Evolutionary conservation across 257 asterid genomes (phyloP), one percentile per base, ranked within the genome.

Genomic region (Gentiana dahurica): DNA sequence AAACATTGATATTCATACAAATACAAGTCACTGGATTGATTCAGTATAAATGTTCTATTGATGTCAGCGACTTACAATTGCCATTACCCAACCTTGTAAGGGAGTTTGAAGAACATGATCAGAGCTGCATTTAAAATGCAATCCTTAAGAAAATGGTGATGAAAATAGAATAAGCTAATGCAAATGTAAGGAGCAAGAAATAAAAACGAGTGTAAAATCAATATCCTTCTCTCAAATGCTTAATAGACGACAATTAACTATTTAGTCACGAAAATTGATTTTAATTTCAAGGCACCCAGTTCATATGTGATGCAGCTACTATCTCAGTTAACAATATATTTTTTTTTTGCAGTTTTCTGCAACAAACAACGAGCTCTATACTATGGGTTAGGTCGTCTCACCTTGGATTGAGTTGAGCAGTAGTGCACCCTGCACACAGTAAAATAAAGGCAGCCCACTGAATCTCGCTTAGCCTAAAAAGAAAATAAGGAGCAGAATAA

Each of bases 361-460:
- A 41, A 41, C 46, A 59, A 32, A 60, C 48, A 55, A 48, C 39
- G 15, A 67, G 47, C 57, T 60, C 64, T 34, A 36, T 66, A 68
- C 48, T 59, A 35, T 55, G 64, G 8, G 43, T 33, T n/a, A 58
- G 32, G 50, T 46, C 66, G 61, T 44, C 94, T 83, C 71, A 92
- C 99, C 77, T 83, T 38, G 97, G 78, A 60, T 82, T 89, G 46
- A 92, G 99, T 73, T 88, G 99, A 13, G 99, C 99, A 24, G 99
- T 92, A 67, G 99, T 92, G 85, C 99, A 92, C 61, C 99, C 99
- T n/a, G 97, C 99, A 73, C 95, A 81, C 70, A 92, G 73, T 71
- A 92, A 81, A 71, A 88, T 60, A 71, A 92, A 92, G 61, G 97
- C 99, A 38, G 97, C 91, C 97, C 99, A 92, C 68, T 92, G 99